Base-by-base conservation (phyloP, 306 rosid species). In the Hippophae gyantsensis region DNA sequence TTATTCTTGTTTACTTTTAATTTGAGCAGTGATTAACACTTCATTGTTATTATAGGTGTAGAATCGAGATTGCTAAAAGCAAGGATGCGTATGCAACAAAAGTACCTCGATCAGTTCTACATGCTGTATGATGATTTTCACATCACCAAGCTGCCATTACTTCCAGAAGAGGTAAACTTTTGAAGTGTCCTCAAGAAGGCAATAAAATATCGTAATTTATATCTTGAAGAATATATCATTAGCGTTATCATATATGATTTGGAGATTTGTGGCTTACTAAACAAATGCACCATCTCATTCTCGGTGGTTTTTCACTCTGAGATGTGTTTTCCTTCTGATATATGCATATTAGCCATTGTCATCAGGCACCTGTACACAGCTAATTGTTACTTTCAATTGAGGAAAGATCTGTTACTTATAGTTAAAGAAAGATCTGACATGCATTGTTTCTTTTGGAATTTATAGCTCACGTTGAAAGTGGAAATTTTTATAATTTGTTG, bases 71-170 rank as follows among this genome's bases (percentile, higher is more conserved):
- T 93, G 61, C 94, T 93, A 27, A 82, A 86, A 82, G 90, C 97
- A 52, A 93, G 99, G 72, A 93, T 93, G 99, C 88, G 85, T 62
- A 93, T 93, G 99, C 99, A 93, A 72, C 79, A 88, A 57, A 93
- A 86, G 76, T 93, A 93, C 70, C 80, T 88, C 42, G 86, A 93
- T 61, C 99, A 93, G 61, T 93, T 93, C 76, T 93, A 93, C 82
- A 74, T 85, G 95, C 75, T 93, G 85, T 93, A 93, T 57, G 99
- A 93, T 58, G 99, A 88, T 77, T 93, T 93, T 13, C 70, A 88
- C 72, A 86, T 93, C 66, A 88, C 90, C 72, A 88, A 88, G 81
- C 82, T 93, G 64, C 99, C 99, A 46, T 81, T 93, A 69, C 89
- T 93, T 53, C 99, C 99, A 7, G 76, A 88, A 60, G 99, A 93